Evolutionary conservation across 139 green algal genomes (phyloP).

Genomic region (Chlorella sp.): DNA sequence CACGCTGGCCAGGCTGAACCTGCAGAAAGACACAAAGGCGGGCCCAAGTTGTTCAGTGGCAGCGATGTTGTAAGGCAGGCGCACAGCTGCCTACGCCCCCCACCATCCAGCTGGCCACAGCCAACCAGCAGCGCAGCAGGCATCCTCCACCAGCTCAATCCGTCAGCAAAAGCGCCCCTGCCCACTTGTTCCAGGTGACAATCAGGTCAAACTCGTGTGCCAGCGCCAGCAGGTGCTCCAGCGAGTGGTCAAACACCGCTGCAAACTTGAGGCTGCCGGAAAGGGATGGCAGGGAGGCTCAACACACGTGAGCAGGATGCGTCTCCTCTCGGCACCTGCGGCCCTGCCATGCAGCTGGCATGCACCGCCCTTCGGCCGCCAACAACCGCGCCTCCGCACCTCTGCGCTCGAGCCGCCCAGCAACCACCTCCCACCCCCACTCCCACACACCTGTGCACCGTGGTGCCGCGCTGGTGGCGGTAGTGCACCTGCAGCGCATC

Average conservation of each 20-base stretch:
- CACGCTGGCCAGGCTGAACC: constrained; percentile 29
- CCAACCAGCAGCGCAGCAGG: no score
- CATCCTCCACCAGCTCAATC: no score
- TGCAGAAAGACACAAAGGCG: background rate
- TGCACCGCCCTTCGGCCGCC: no score
- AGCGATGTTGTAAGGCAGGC: no score
- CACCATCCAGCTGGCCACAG: no score
- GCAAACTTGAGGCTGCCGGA: constrained; percentile 35
- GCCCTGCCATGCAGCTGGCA: no score
- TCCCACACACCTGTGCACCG: constrained; percentile 5
- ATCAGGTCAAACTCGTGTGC: constrained; percentile 46
- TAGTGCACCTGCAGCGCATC: constrained; percentile 30
- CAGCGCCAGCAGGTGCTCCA: constrained; percentile 40
- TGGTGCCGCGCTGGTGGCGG: constrained; percentile 27
- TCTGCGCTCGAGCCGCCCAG: background rate
- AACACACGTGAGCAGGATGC: no score
- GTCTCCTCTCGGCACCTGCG: no score
- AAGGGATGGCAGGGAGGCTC: background rate
- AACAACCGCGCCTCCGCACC: no score
- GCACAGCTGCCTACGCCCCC: no score
- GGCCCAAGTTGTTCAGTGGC: no score
- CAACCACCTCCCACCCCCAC: background rate
- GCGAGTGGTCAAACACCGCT: constrained; percentile 6
- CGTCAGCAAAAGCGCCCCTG: no score
- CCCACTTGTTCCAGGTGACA: constrained; percentile 42